These are phyloP conservation scores for Melanomma pulvis-pyrius DNA, from an alignment of 495 filamentous ascomycete genomes.

Conservation along the genomic window DNA sequence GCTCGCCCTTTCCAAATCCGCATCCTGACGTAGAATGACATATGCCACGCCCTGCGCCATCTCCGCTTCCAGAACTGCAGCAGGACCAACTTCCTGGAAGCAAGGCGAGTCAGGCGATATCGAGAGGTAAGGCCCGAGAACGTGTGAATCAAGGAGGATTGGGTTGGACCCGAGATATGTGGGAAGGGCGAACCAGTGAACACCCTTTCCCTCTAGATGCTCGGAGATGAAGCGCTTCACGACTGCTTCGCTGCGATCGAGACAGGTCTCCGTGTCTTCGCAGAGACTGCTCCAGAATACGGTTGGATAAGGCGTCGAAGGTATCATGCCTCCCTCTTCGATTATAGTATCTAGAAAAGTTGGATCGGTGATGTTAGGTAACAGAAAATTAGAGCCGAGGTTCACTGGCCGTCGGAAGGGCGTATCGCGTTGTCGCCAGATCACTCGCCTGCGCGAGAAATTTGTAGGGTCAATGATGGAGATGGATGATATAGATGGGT, in stretches of 20 bases:
- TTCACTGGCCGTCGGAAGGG: background rate
- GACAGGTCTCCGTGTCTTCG: conserved; percentile 2
- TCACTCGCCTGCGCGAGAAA: background rate
- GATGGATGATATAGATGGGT: background rate
- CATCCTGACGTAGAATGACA: background rate
- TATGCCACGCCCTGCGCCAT: conserved; percentile 3
- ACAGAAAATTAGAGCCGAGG: background rate
- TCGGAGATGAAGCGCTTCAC: background rate
- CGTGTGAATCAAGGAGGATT: background rate
- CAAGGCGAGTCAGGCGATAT: conserved; percentile 1
- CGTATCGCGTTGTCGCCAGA: background rate
- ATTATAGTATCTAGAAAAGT: background rate
- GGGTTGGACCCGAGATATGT: background rate
- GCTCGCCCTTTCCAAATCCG: background rate
- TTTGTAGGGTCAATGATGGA: background rate
- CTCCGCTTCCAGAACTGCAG: conserved; percentile 1
- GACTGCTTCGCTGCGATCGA: background rate
- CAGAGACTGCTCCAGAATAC: conserved; percentile 13
- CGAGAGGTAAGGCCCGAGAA: background rate
- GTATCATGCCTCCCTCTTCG: background rate
- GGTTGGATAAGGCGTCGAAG: conserved; percentile 1
- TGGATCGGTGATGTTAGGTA: background rate
- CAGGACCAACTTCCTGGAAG: background rate
- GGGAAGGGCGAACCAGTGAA: conserved; percentile 5
- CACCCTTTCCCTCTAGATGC: background rate